phyloP scores from a whole-genome alignment of 495 filamentous ascomycete species.

The Neurospora sp. region DNA sequence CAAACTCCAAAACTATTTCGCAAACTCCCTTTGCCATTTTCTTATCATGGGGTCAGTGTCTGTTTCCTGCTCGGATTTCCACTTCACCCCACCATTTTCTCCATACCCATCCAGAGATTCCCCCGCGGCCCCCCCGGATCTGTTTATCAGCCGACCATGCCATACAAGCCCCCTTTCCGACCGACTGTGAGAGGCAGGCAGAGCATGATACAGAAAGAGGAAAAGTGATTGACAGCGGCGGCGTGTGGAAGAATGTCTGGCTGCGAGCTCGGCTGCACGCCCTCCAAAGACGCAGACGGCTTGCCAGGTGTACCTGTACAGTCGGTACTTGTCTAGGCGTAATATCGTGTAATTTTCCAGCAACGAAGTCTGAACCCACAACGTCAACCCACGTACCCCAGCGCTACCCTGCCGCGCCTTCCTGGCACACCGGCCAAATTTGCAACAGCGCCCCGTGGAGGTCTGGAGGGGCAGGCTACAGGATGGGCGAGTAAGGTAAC shows the following conservation, averaged over 20 bases:
- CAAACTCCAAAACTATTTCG: not conserved
- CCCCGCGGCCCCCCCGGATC: not conserved
- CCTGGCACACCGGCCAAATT: constrained; percentile 12
- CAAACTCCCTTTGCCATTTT: not conserved
- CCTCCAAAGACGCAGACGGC: not conserved
- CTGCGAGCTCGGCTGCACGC: not conserved
- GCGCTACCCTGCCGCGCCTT: not conserved
- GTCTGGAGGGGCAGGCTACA: constrained; percentile 8
- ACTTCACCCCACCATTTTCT: not conserved
- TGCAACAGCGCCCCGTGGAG: constrained; percentile 1
- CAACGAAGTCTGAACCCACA: constrained; percentile 8
- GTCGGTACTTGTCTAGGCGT: constrained; percentile 1
- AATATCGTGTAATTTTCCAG: constrained; percentile 5
- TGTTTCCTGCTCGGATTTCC: not conserved
- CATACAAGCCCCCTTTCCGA: not conserved
- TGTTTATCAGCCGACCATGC: not conserved
- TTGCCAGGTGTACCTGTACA: not conserved
- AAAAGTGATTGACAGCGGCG: not conserved
- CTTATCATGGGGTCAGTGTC: not conserved
- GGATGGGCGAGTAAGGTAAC: not conserved
- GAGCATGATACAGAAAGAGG: not conserved
- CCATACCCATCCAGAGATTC: not conserved
- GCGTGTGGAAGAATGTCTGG: not conserved
- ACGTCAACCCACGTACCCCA: not conserved
- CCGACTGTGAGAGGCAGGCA: not conserved